Percentiles rank a stretch among this genome's conserved stretches.
phyloP scores from a whole-genome alignment of 2,329 filamentous ascomycete species.

The Graphilbum fragrans region DNA sequence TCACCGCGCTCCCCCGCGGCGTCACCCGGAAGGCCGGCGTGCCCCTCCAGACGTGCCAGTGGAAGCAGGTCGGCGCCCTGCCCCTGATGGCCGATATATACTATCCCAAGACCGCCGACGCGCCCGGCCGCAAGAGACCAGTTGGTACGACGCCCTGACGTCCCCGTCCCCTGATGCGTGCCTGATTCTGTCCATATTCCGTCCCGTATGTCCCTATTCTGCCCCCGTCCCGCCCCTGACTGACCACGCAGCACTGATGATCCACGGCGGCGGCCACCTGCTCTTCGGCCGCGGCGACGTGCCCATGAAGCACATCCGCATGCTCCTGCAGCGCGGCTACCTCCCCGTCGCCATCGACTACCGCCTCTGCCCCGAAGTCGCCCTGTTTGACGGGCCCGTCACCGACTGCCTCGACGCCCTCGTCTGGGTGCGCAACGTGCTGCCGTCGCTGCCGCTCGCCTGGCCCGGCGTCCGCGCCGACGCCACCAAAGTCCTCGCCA shows the following conservation, averaged over 20 bases:
- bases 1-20: no score
- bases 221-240: not conserved
- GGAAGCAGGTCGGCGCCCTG: no score
- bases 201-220: not conserved
- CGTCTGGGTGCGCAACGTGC: conserved; percentile 5
- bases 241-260: conserved; percentile 22
- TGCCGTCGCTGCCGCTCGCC: not conserved
- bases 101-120: no score
- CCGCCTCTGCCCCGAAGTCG: conserved; percentile 35
- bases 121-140: no score
- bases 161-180: no score
- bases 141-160: conserved; percentile 14
- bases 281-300: conserved; percentile 25
- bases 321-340: conserved; percentile 25
- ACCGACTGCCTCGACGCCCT: conserved; percentile 30
- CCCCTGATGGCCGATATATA: no score
- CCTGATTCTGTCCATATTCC: not conserved
- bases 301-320: conserved; percentile 21
- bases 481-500: no score
- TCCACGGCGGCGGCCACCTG: conserved; percentile 31
- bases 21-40: no score
- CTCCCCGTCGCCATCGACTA: conserved; percentile 37
- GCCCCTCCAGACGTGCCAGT: no score
- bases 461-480: no score
- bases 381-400: conserved; percentile 31